Base-by-base conservation (phyloP, 768 basidiomycete species). In the Tylopilus rubrobrunneus region DNA sequence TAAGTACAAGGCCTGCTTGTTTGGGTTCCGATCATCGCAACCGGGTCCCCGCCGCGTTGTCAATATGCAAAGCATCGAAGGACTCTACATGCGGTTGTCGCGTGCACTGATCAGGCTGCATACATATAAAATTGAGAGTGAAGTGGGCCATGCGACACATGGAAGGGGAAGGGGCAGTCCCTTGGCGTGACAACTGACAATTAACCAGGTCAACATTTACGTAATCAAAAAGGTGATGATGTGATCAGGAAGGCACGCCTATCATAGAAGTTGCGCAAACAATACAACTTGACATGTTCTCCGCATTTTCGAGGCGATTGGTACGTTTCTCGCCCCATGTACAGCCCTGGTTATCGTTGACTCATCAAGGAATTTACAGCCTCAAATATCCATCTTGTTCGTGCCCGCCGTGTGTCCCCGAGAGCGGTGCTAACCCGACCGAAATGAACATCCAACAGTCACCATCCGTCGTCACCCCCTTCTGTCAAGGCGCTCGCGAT, bases 371-470 rank as follows among this genome's bases (percentile, higher is more conserved):
- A 46, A 23, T n/a, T 7, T 53, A 52, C 52, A 76, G 75, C 84
- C 83, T 7, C 78, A 86, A 62, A 74, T 86, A 28, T 85, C 85
- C 7, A 85, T 86, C 29, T 86, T 86, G 85, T 86, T 61, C 60
- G 80, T 70, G 23, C 4, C 9, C 9, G 11, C 49, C 42, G 47
- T 58, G 31, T 28, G 34, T 55, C 56, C 5, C 50, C 62, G 40
- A 45, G 25, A n/a, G 41, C 23, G 53, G 36, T 42, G 44, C 62
- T 59, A 9, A 58, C 31, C 19, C 1, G n/a, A 31, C 17, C 15
- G n/a, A 39, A 7, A 19, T 19, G 39, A 8, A 19, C n/a, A 19
- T 19, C 11, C 47, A 10, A 27, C 42, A 91, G 89, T 61, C 88
- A 90, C 64, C 74, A 80, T 46, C 74, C 86, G 0, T 71, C 79